These are phyloP conservation scores for Rhododendron ferrugineum DNA, from an alignment of 148 eudicot species.

Conservation along the genomic window DNA sequence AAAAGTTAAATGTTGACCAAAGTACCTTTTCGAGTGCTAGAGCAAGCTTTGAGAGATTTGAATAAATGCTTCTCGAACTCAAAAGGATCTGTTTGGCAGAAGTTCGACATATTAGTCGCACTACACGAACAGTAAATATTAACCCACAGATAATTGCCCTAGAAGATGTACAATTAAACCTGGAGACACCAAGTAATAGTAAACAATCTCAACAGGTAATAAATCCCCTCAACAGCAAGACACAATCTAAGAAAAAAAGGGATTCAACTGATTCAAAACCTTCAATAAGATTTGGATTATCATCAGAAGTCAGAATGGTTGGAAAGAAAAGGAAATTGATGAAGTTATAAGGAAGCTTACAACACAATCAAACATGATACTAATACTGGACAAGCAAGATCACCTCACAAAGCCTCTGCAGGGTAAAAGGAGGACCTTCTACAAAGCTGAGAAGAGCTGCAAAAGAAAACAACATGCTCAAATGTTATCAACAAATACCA, in stretches of 20 bases:
- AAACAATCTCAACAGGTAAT: neutral
- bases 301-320: neutral
- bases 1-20: neutral
- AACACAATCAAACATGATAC: neutral
- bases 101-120: neutral
- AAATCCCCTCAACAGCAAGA: constrained; percentile 2
- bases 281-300: neutral
- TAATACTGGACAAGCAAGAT: constrained; percentile 4
- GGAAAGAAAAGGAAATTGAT: neutral
- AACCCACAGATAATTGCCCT: neutral
- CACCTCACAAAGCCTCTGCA: constrained; percentile 92
- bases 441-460: constrained; percentile 72
- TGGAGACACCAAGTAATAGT: neutral
- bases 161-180: neutral
- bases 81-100: constrained; percentile 52
- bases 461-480: constrained; percentile 10
- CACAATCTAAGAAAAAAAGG: neutral
- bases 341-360: constrained; percentile 1
- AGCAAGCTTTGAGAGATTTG: constrained; percentile 75
- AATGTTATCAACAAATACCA: neutral
- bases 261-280: neutral
- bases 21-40: constrained; percentile 85
- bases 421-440: constrained; percentile 90
- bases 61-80: constrained; percentile 57
- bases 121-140: neutral